Base-by-base conservation (phyloP, 208 protist species). In the Naegleria fowleri region DNA sequence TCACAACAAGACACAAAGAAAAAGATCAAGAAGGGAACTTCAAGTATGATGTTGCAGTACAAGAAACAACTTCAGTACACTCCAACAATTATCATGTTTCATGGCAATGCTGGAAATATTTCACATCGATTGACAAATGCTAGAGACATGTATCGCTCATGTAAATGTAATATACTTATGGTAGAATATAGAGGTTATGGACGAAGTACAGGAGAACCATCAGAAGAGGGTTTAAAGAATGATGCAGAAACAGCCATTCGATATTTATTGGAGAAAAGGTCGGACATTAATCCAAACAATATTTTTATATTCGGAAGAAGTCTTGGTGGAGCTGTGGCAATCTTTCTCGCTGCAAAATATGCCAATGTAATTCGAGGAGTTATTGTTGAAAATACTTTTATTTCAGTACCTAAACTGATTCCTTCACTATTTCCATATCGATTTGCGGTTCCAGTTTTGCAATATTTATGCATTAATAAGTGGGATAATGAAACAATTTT, bases 341-440 rank as follows among this genome's bases (percentile, higher is more conserved):
- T 97, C 86, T 92, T 96, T 91, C 93, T 98, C n/a, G 95, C 96
- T 5, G 85, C 95, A 33, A 52, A 91, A 89, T 11, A 94, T 92
- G 83, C 94, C 97, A 25, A 88, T 91, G 15, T n/a, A 16, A 58
- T 88, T 39, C 41, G 39, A 43, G 97, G 94, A 2, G 91, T 97
- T 29, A 96, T 98, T 92, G 91, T 98, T 4, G 96, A 98, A 88
- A 97, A 98, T 93, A 96, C 96, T 33, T 98, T 98, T 93, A 97
- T 95, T 16, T 96, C 94, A 38, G 94, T 98, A 36, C 92, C 94
- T 40, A 96, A 97, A 88, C 97, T 98, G 96, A 93, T 93, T 36
- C 92, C 92, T 33, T 90, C 85, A 0, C 11, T 97, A 19, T 94
- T 90, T 5, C n/a, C 43, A 16, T 90, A 88, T 13, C 0, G 29